phyloP scores from a whole-genome alignment of 1,284 basidiomycete genomes.

The Hymenochaete sp. region DNA sequence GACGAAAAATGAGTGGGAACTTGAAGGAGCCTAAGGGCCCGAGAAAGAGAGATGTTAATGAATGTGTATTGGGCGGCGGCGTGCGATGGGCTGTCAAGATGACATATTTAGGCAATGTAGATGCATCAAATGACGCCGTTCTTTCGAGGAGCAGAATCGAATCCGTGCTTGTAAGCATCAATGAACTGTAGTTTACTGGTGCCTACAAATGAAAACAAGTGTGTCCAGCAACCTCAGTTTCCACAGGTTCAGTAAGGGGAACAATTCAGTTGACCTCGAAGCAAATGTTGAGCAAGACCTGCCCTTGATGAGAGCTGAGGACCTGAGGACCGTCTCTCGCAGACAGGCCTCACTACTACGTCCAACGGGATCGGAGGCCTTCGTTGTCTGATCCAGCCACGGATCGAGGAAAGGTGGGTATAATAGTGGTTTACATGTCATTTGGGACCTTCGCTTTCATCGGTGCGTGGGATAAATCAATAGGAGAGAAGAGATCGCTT shows the following conservation, averaged over 20 bases:
- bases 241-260: constrained; percentile 82
- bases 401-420: constrained; percentile 67
- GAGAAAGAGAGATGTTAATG: constrained; percentile 44
- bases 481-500: constrained; percentile 55
- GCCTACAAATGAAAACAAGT: constrained; percentile 44
- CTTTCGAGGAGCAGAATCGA: constrained; percentile 19
- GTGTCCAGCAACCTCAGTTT: constrained; percentile 66
- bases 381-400: constrained; percentile 29
- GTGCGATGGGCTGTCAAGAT: constrained; percentile 66
- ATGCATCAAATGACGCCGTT: constrained; percentile 2
- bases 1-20: constrained; percentile 33
- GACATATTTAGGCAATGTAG: constrained; percentile 37
- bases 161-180: constrained; percentile 23
- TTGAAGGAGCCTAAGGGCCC: too few species aligned
- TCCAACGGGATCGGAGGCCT: constrained; percentile 23
- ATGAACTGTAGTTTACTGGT: too few species aligned
- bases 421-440: constrained; percentile 38
- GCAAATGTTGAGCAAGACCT: constrained; percentile 39
- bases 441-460: constrained; percentile 40
- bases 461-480: constrained; percentile 31
- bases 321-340: constrained; percentile 36
- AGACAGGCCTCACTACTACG: constrained; percentile 25
- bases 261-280: constrained; percentile 54
- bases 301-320: too few species aligned
- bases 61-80: constrained; percentile 71